These are phyloP conservation scores for Wickerhamiella galacta DNA, from an alignment of 805 yeast species.

Conservation along the genomic window DNA sequence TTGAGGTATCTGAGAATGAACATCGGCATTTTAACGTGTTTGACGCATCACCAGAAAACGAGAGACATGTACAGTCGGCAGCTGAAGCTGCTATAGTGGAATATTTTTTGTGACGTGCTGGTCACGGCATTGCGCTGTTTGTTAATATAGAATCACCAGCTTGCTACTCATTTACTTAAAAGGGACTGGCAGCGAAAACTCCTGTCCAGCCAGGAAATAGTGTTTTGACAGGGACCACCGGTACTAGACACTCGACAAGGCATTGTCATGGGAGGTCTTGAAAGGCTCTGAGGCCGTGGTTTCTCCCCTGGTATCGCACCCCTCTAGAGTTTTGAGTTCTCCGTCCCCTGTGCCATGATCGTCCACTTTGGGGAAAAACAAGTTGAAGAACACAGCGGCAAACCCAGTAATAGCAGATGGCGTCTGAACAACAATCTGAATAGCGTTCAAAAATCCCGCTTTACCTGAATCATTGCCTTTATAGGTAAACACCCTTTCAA, in stretches of 20 bases:
- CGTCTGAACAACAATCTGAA: slow-evolving; percentile 52
- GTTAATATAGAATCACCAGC: too few species aligned
- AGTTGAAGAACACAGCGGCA: slow-evolving; percentile 42
- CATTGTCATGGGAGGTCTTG: too few species aligned
- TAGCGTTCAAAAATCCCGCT: slow-evolving; percentile 49
- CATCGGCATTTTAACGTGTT: slow-evolving; percentile 73
- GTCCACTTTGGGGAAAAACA: slow-evolving; percentile 43
- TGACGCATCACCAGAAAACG: slow-evolving; percentile 93
- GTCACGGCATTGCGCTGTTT: too few species aligned
- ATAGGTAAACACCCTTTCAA: slow-evolving; percentile 46
- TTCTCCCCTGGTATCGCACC: too few species aligned
- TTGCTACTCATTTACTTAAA: too few species aligned
- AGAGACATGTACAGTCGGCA: slow-evolving; percentile 26
- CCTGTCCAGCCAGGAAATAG: too few species aligned
- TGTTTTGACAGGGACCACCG: too few species aligned
- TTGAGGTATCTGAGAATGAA: slow-evolving; percentile 61
- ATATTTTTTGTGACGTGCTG: slow-evolving; percentile 10
- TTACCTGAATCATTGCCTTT: slow-evolving; percentile 40
- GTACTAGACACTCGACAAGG: background rate
- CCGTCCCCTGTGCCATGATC: too few species aligned
- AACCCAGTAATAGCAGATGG: slow-evolving; percentile 59
- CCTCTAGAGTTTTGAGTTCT: too few species aligned
- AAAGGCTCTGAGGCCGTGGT: too few species aligned
- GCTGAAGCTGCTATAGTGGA: slow-evolving; percentile 15
- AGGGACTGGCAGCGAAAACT: too few species aligned